Evolutionary conservation across 306 rosid species (phyloP).

Genomic region (Senna siamea): DNA sequence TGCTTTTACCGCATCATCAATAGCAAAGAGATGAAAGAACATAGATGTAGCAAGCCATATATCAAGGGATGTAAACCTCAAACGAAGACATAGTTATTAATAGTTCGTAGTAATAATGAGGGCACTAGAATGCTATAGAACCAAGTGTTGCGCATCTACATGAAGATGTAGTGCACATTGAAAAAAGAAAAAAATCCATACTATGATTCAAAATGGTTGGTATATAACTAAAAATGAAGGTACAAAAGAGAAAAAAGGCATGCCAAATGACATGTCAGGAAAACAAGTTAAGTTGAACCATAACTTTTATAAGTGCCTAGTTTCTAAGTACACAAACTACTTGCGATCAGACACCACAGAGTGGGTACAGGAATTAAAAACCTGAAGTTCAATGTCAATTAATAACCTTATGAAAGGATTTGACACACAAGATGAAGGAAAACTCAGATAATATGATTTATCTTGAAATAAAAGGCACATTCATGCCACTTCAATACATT

Average conservation of each 20-base stretch:
- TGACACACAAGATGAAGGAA: not conserved
- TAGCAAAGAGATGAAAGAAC: not conserved
- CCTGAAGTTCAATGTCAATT: not conserved
- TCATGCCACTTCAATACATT: not conserved
- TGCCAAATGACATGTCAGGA: not conserved
- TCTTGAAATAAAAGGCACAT: conserved; percentile 14
- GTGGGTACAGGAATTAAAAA: not conserved
- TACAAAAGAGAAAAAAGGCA: not conserved
- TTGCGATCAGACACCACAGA: not conserved
- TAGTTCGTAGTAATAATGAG: too few relatives aligned
- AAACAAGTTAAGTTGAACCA: not conserved
- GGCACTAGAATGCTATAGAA: too few relatives aligned
- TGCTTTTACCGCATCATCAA: not conserved
- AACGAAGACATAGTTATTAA: too few relatives aligned
- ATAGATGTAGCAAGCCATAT: not conserved
- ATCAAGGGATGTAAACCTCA: not conserved
- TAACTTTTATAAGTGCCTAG: not conserved
- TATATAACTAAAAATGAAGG: not conserved
- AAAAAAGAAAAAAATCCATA: not conserved
- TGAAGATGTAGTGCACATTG: too few relatives aligned
- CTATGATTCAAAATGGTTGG: too few relatives aligned
- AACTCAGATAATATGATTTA: conserved; percentile 4
- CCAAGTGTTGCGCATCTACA: too few relatives aligned
- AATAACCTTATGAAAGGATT: conserved; percentile 18
- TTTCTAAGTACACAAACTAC: not conserved